A percentile compares a stretch with the other conserved stretches of the same genome.
These are phyloP conservation scores for Hordeum marinum DNA, from an alignment of 176 grass and related monocot species.

Conservation along the genomic window DNA sequence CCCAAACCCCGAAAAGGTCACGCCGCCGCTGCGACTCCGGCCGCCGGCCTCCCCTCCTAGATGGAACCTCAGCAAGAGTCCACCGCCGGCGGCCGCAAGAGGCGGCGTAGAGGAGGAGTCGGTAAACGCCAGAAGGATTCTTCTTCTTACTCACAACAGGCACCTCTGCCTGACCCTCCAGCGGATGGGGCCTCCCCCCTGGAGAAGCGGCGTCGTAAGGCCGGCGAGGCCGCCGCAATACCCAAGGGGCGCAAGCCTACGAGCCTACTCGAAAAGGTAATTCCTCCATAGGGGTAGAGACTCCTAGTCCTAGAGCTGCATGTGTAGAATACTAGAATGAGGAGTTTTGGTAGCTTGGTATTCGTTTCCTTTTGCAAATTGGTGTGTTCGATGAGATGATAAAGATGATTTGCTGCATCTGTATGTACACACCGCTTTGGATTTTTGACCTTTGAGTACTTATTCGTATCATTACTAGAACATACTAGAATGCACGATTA, in stretches of 20 bases:
- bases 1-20: not conserved
- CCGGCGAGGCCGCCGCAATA: not conserved
- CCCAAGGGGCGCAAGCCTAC: conserved; percentile 29
- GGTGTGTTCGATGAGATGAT: not conserved
- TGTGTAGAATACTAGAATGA: not conserved
- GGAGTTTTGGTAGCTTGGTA: not conserved
- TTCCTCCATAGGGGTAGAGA: not conserved
- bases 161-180: not conserved
- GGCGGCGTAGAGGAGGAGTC: conserved; percentile 24
- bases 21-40: not conserved
- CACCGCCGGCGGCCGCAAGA: conserved; percentile 13
- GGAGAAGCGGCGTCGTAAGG: conserved; percentile 32
- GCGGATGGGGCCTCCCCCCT: not conserved
- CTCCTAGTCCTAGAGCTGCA: not conserved
- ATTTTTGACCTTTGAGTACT: not conserved
- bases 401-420: not conserved
- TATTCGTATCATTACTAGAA: not conserved
- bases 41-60: not conserved
- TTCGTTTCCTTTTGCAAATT: not conserved
- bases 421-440: not conserved
- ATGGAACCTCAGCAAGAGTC: conserved; percentile 28
- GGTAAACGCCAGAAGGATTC: conserved; percentile 31
- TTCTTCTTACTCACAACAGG: not conserved
- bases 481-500: not conserved
- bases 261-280: conserved; percentile 62